Evolutionary conservation across 139 green algal species (phyloP), one percentile per base, ranked within the genome.

Genomic region (Volvox africanus): DNA sequence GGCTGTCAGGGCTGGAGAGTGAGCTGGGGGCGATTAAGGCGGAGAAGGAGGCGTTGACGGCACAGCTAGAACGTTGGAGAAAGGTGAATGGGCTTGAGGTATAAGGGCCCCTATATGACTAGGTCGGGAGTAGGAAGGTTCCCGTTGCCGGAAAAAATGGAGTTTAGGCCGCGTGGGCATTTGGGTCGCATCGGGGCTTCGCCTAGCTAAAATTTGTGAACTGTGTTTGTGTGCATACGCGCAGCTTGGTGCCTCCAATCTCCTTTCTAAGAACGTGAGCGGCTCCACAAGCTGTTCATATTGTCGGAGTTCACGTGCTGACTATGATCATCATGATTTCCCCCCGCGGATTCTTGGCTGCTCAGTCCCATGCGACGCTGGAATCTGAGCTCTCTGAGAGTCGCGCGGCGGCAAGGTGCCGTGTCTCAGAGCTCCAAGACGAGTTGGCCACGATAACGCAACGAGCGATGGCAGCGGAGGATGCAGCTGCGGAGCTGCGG

Each of bases 391-490:
- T 89, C 61, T 69, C 69, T 12, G 26, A 36, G 26, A 37, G 37
- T 28, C 84, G 84, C 26, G 68, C 84, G 26, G 44, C 71, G 14
- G 85, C 30, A 2, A 69, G 85, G 44, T 26, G 44, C 26, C 28
- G n/a, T 13, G 83, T 76, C 9, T 17, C 67, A 32, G 83, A 88
- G 83, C 83, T 88, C 14, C 24, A 50, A 12, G 85, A 89, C 30
- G 85, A 65, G n/a, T 44, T 30, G 18, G 71, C 37, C n/a, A 71
- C 85, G n/a, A 44, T 44, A 20, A 50, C 44, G n/a, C 69, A 30
- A 44, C 85, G 85, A 1, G 69, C 71, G n/a, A 71, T 71, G 44
- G 85, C 85, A n/a, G 85, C 85, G 0, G 85, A 89, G 85, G 85
- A 89, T 11, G 44, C 69, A 44, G 85, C 85, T 37, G 85, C 69